Conservation (phyloP, 352 stramenopile species). For the Pythium volutum region DNA sequence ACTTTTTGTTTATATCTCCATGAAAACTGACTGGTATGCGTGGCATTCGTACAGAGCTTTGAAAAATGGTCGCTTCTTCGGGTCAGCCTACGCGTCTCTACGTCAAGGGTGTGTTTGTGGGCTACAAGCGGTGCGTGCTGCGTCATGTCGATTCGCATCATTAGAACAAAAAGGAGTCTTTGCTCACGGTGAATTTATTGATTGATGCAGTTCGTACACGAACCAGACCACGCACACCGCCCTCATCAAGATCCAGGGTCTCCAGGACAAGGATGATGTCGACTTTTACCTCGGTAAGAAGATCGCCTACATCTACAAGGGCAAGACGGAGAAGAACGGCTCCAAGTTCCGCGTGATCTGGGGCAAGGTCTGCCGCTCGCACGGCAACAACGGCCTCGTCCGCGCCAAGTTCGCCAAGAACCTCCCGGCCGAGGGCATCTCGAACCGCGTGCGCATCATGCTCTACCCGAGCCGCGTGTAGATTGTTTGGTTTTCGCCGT, state of each 20-base stretch:
- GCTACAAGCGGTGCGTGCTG: constrained; percentile 93
- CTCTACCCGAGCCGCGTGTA: constrained; percentile 99
- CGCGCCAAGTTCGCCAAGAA: constrained; percentile 99
- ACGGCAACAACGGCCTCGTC: constrained; percentile 99
- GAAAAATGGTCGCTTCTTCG: constrained; percentile 89
- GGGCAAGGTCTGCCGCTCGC: constrained; percentile 96
- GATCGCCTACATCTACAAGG: constrained; percentile 99
- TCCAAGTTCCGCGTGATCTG: constrained; percentile 99
- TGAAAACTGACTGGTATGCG: constrained; percentile 2
- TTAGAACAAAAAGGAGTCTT: neutral
- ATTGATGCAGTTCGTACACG: constrained; percentile 87
- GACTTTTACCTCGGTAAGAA: constrained; percentile 99
- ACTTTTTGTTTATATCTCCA: too few species aligned
- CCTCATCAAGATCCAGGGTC: constrained; percentile 99
- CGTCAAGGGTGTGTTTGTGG: constrained; percentile 98
- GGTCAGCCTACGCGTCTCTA: constrained; percentile 96
- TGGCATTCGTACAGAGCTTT: constrained; percentile 56
- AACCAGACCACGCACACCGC: constrained; percentile 98
- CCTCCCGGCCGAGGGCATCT: constrained; percentile 96
- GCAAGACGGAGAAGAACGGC: constrained; percentile 92
- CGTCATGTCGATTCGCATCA: neutral
- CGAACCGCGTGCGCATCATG: constrained; percentile 97
- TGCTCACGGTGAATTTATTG: too few species aligned
- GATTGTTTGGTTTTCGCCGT: constrained; percentile 20
- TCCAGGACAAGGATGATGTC: constrained; percentile 97